phyloP scores from a whole-genome alignment of 805 yeast genomes.

The Wickerhamomyces silvicola region DNA sequence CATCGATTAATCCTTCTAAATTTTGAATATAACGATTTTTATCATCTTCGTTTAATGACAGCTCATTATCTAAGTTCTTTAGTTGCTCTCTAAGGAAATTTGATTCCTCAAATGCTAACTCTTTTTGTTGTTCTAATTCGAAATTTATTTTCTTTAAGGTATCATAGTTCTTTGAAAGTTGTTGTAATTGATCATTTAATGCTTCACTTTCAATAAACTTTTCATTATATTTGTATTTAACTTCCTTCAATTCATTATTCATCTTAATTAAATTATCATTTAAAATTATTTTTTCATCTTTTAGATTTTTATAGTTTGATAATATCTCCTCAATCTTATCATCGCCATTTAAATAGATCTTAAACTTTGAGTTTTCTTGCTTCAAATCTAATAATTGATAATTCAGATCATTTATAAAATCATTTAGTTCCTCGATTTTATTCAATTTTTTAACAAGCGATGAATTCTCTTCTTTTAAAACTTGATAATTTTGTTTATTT shows the following conservation, averaged over 20 bases:
- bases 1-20: slow-evolving; percentile 39
- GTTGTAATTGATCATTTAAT: slow-evolving; percentile 21
- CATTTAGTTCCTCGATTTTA: slow-evolving; percentile 35
- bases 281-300: slow-evolving; percentile 33
- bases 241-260: slow-evolving; percentile 21
- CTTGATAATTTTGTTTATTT: slow-evolving; percentile 39
- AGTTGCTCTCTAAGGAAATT: slow-evolving; percentile 51
- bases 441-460: slow-evolving; percentile 34
- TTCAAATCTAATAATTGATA: slow-evolving; percentile 43
- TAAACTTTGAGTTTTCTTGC: slow-evolving; percentile 43
- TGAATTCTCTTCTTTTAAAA: slow-evolving; percentile 50
- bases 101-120: slow-evolving; percentile 51
- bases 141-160: slow-evolving; percentile 26
- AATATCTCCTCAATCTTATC: slow-evolving; percentile 30
- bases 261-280: slow-evolving; percentile 25
- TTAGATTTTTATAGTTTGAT: slow-evolving; percentile 32
- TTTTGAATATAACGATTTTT: slow-evolving; percentile 15
- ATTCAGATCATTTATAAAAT: slow-evolving; percentile 40
- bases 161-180: slow-evolving; percentile 20
- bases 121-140: slow-evolving; percentile 46
- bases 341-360: slow-evolving; percentile 29
- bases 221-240: slow-evolving; percentile 25
- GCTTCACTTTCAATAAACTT: slow-evolving; percentile 34
- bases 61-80: slow-evolving; percentile 37
- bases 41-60: slow-evolving; percentile 16